Conservation (phyloP, 805 yeast genomes). For the Lipomyces starkeyi region DNA sequence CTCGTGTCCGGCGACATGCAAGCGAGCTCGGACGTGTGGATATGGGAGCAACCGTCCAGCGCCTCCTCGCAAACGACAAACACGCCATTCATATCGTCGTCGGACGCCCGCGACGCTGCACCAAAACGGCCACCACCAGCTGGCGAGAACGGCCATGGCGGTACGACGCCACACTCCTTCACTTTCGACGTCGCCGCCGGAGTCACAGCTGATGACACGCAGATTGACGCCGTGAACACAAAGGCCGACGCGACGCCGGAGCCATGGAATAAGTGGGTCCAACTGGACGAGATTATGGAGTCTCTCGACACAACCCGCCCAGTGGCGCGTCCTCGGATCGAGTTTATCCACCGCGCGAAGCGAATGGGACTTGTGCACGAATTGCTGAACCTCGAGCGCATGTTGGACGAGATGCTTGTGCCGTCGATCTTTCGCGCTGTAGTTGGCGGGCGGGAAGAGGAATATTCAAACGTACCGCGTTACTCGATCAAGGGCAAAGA, state of each 20-base stretch:
- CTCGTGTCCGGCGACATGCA: slow-evolving; percentile 54
- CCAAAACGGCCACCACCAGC: neutral
- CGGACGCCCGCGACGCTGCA: neutral
- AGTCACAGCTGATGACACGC: neutral
- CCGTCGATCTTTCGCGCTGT: neutral
- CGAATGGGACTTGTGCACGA: neutral
- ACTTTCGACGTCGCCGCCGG: slow-evolving; percentile 20
- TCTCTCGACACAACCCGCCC: slow-evolving; percentile 13
- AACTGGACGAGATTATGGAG: slow-evolving; percentile 15
- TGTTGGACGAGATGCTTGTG: neutral
- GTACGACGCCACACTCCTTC: slow-evolving; percentile 22
- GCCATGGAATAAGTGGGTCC: slow-evolving; percentile 28
- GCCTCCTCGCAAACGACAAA: neutral
- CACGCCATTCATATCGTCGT: neutral
- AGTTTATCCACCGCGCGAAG: slow-evolving; percentile 19
- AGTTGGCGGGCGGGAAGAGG: slow-evolving; percentile 6
- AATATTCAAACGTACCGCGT: neutral
- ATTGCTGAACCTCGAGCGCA: slow-evolving; percentile 3
- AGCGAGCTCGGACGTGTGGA: slow-evolving; percentile 31
- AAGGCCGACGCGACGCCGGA: neutral
- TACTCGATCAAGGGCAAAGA: neutral
- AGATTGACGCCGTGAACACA: neutral
- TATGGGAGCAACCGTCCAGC: slow-evolving; percentile 18
- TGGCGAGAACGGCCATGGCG: neutral
- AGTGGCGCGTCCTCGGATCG: slow-evolving; percentile 13